A percentile compares a stretch with the other conserved stretches of the same genome.
These are phyloP conservation scores for Solanum chmielewskii DNA, from an alignment of 257 asterid genomes.

Conservation along the genomic window DNA sequence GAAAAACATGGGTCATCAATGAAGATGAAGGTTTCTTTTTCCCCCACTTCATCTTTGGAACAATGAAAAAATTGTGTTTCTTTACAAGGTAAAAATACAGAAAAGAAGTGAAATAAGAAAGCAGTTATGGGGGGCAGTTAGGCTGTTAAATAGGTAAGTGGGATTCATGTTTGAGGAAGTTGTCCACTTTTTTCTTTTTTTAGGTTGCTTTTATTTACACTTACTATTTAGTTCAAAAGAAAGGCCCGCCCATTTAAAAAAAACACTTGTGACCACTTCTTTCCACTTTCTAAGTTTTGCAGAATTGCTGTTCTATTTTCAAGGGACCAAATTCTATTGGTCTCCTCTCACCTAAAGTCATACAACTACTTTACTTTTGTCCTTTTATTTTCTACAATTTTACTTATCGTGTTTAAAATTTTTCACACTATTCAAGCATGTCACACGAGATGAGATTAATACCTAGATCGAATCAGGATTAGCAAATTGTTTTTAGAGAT, in stretches of 20 bases:
- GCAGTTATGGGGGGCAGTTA: constrained; percentile 29
- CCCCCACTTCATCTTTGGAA: constrained; percentile 47
- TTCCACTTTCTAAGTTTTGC: constrained; percentile 8
- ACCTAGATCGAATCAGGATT: background rate
- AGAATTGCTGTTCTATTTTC: constrained; percentile 4
- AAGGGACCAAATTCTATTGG: constrained; percentile 6
- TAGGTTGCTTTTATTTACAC: background rate
- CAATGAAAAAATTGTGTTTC: background rate
- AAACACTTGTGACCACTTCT: constrained; percentile 67
- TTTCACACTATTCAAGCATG: background rate
- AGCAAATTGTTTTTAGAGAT: background rate
- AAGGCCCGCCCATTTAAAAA: constrained; percentile 44
- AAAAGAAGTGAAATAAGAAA: constrained; percentile 3
- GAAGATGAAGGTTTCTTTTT: constrained; percentile 38
- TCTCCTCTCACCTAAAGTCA: background rate
- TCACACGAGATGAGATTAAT: background rate
- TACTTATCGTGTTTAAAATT: background rate
- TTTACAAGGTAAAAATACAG: background rate
- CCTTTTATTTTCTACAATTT: background rate
- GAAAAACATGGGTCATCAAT: constrained; percentile 37
- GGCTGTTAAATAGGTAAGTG: constrained; percentile 24
- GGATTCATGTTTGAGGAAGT: constrained; percentile 21
- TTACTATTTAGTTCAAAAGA: constrained; percentile 40
- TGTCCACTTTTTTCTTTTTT: background rate
- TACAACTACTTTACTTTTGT: background rate